Conservation (phyloP, 306 rosid genomes). For the Lathyrus sativus region DNA sequence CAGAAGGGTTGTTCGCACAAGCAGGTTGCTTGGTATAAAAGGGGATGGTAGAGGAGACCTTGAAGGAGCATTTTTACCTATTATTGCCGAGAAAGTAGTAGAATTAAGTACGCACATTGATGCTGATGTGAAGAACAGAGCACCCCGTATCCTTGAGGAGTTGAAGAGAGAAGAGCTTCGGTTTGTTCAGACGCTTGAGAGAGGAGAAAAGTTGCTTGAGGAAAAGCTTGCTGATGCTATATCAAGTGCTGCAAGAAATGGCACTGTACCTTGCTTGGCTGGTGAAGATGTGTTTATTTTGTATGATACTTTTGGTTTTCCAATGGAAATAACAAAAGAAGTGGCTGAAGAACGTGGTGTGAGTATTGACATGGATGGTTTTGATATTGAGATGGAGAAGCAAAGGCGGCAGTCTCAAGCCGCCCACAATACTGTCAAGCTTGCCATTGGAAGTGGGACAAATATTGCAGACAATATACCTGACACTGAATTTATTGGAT, state of each 20-base stretch:
- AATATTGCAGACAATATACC: constrained; percentile 60
- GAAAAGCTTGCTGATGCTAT: constrained; percentile 78
- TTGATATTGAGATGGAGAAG: constrained; percentile 90
- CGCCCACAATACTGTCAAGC: constrained; percentile 82
- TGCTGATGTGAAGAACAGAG: constrained; percentile 62
- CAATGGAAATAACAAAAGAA: constrained; percentile 89
- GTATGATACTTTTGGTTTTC: constrained; percentile 91
- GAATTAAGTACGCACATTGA: constrained; percentile 74
- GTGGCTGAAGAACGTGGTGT: constrained; percentile 92
- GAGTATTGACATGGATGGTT: constrained; percentile 73
- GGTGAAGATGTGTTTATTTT: constrained; percentile 93
- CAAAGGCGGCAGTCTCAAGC: constrained; percentile 98
- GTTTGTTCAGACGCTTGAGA: constrained; percentile 88
- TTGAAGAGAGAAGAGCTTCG: constrained; percentile 93
- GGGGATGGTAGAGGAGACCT: constrained; percentile 80
- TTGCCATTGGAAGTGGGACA: constrained; percentile 66
- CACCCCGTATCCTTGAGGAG: constrained; percentile 75
- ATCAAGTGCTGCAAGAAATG: constrained; percentile 58
- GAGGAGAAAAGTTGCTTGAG: constrained; percentile 86
- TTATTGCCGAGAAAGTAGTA: constrained; percentile 74
- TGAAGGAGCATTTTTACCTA: constrained; percentile 90
- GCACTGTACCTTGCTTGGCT: constrained; percentile 66
- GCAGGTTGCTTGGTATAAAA: constrained; percentile 91
- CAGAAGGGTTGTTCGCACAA: constrained; percentile 90
- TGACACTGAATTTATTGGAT: constrained; percentile 91